Percentiles rank a stretch among this genome's conserved stretches.
These are phyloP conservation scores for Lipomyces japonicus DNA, from an alignment of 805 yeast species.

Conservation along the genomic window DNA sequence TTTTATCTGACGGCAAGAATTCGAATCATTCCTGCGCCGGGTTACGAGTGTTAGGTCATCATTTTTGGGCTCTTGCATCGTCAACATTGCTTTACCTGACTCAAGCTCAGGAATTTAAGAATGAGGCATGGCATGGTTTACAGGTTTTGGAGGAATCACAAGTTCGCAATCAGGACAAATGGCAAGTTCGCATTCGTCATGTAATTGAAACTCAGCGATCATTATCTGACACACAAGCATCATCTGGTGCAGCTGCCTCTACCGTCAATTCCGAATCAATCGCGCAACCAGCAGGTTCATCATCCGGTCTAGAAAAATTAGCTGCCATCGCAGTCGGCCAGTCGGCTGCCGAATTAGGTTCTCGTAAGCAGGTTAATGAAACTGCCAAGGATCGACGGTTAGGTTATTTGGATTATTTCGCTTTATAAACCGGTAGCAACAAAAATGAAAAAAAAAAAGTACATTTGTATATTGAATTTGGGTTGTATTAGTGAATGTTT, in stretches of 20 bases:
- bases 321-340: constrained; percentile 29
- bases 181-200: constrained; percentile 8
- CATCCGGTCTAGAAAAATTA: constrained; percentile 23
- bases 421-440: no score
- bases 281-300: neutral
- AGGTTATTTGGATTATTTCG: constrained; percentile 18
- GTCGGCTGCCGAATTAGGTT: neutral
- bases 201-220: constrained; percentile 4
- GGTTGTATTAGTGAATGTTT: no score
- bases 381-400: constrained; percentile 8
- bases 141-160: neutral
- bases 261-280: neutral
- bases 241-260: neutral
- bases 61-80: constrained; percentile 28
- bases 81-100: constrained; percentile 26
- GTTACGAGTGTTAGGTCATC: constrained; percentile 24
- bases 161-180: neutral
- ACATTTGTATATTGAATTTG: no score
- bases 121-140: constrained; percentile 27
- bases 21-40: constrained; percentile 1
- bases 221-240: neutral
- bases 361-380: constrained; percentile 6
- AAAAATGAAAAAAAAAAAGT: no score
- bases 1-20: constrained; percentile 2
- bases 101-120: constrained; percentile 23